Conservation (phyloP, 2,329 filamentous ascomycete genomes). For the Chrysoporthe cubensis region DNA sequence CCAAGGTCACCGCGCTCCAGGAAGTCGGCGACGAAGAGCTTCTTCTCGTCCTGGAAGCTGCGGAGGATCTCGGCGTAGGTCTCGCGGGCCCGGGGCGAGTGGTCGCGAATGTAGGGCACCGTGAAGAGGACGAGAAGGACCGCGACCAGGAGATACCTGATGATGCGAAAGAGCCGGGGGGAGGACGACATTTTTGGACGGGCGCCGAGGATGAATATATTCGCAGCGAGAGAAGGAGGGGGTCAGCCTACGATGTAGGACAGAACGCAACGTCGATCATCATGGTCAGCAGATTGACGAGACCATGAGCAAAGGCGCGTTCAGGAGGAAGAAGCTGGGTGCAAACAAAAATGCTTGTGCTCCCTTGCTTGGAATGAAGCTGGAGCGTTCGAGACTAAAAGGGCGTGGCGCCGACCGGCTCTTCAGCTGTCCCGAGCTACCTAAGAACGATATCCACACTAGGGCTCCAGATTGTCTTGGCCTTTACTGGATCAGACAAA, state of each 20-base stretch:
- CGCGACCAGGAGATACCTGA: slow-evolving; percentile 33
- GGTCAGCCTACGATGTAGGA: slow-evolving; percentile 5
- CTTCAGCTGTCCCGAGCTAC: slow-evolving; percentile 4
- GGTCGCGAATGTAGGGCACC: slow-evolving; percentile 32
- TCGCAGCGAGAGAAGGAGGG: not conserved
- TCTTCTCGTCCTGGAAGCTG: slow-evolving; percentile 38
- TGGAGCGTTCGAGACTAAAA: not conserved
- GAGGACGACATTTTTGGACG: slow-evolving; percentile 34
- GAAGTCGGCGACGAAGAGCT: slow-evolving; percentile 41
- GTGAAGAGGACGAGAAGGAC: slow-evolving; percentile 35
- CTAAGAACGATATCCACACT: not conserved
- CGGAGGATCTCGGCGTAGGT: slow-evolving; percentile 35
- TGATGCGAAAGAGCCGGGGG: slow-evolving; percentile 34
- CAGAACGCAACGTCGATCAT: not conserved
- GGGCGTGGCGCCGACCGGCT: not conserved
- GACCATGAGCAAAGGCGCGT: not conserved
- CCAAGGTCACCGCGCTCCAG: slow-evolving; percentile 39
- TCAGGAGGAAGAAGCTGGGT: not conserved
- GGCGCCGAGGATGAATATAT: not conserved
- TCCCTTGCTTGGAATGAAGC: slow-evolving; percentile 13
- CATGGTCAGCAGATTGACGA: not conserved
- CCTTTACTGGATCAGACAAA: not conserved
- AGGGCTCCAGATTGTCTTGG: not conserved
- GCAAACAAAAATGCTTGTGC: not conserved
- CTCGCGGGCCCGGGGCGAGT: slow-evolving; percentile 20